A percentile compares a stretch with the other conserved stretches of the same genome.
phyloP scores from a whole-genome alignment of 176 grass and related monocot species.

The Avena eriantha region DNA sequence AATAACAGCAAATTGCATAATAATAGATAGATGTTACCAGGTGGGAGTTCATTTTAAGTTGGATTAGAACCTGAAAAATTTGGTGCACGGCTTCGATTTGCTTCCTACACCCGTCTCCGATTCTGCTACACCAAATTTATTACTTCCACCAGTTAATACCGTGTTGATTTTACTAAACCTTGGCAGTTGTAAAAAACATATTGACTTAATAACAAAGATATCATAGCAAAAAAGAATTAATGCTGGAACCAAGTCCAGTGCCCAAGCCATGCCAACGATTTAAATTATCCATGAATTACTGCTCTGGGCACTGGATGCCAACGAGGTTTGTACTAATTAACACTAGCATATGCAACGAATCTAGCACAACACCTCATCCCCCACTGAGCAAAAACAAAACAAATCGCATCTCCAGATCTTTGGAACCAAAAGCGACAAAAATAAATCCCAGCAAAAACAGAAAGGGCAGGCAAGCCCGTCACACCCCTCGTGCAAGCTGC shows the following conservation, averaged over 20 bases:
- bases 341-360: not conserved
- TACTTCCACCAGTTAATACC: slow-evolving; percentile 67
- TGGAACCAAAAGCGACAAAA: not conserved
- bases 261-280: slow-evolving; percentile 7
- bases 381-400: not conserved
- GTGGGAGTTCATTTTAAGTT: slow-evolving; percentile 74
- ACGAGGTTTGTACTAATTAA: not conserved
- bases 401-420: not conserved
- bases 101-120: slow-evolving; percentile 93
- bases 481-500: not conserved
- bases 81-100: slow-evolving; percentile 99
- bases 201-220: slow-evolving; percentile 37
- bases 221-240: slow-evolving; percentile 30
- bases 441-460: not conserved
- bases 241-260: slow-evolving; percentile 8
- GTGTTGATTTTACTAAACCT: slow-evolving; percentile 67
- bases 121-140: slow-evolving; percentile 98
- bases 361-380: not conserved
- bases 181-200: slow-evolving; percentile 38
- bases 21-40: slow-evolving; percentile 63
- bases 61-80: slow-evolving; percentile 99
- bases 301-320: not conserved
- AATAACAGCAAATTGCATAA: slow-evolving; percentile 46
- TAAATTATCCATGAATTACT: not conserved
- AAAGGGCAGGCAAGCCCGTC: not conserved